These are phyloP conservation scores for Monotropa hypopitys DNA, from an alignment of 179 eudicot species.

Conservation along the genomic window DNA sequence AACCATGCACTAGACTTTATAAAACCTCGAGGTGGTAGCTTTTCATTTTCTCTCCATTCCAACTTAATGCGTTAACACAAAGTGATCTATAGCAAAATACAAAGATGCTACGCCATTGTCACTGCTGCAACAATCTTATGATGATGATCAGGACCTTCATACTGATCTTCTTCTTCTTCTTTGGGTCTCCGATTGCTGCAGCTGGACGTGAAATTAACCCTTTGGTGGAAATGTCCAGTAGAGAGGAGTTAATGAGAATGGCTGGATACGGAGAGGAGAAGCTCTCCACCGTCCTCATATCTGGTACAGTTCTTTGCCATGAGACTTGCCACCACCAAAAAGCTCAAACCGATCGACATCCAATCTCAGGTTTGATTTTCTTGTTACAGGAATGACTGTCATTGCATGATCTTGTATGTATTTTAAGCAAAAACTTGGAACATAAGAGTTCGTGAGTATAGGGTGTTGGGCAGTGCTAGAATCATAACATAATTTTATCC, in stretches of 20 bases:
- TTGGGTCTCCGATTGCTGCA: conserved; percentile 7
- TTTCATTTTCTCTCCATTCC: conserved; percentile 24
- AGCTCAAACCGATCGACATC: conserved; percentile 12
- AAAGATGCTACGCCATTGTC: conserved; percentile 26
- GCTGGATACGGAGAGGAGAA: conserved; percentile 88
- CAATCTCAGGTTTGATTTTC: conserved; percentile 41
- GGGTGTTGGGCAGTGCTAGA: too few species aligned
- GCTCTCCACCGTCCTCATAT: conserved; percentile 60
- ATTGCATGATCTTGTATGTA: neutral
- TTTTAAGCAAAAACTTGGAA: neutral
- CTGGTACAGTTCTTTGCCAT: conserved; percentile 42
- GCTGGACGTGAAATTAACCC: conserved; percentile 9
- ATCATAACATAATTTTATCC: too few species aligned
- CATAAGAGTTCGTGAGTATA: neutral
- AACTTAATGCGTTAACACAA: conserved; percentile 16
- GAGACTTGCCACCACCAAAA: conserved; percentile 2
- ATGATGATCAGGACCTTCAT: conserved; percentile 16
- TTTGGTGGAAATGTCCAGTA: conserved; percentile 16
- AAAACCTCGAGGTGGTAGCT: conserved; percentile 20
- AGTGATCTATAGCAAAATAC: conserved; percentile 4
- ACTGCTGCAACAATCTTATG: conserved; percentile 11
- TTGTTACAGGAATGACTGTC: neutral
- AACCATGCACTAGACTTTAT: conserved; percentile 16
- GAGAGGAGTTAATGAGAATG: conserved; percentile 38
- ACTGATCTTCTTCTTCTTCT: conserved; percentile 16